These are phyloP conservation scores for Pythium catenulatum DNA, from an alignment of 352 stramenopile genomes.

Conservation along the genomic window DNA sequence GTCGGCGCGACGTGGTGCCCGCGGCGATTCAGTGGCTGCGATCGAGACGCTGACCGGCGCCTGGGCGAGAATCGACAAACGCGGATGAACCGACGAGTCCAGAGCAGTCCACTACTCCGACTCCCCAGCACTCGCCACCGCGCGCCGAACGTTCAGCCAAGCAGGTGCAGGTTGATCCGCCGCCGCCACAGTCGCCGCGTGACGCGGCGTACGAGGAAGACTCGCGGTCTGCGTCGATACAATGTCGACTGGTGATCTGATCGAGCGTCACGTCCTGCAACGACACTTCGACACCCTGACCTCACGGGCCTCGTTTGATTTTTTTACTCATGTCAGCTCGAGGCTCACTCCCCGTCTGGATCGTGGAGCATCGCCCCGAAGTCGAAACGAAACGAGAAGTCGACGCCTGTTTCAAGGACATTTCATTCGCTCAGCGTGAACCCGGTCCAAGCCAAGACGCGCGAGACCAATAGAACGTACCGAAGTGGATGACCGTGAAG, in stretches of 20 bases:
- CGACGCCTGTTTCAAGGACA: not conserved
- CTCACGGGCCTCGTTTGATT: not conserved
- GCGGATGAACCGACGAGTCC: no score
- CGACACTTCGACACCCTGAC: slow-evolving; percentile 11
- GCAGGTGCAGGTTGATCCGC: no score
- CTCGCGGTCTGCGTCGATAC: no score
- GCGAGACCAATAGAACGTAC: not conserved
- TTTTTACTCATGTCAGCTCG: no score
- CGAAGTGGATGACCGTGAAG: slow-evolving; percentile 32
- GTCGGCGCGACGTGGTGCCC: not conserved
- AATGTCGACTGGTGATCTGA: not conserved
- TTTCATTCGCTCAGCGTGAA: not conserved
- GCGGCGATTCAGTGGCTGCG: not conserved
- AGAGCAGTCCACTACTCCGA: no score
- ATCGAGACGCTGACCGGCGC: no score
- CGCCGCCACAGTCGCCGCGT: no score
- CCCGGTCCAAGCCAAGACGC: not conserved
- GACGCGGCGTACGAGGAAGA: no score
- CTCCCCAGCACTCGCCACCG: no score
- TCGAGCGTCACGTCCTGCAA: not conserved
- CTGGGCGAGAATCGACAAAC: no score
- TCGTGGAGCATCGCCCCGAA: slow-evolving; percentile 14
- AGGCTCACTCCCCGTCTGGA: no score
- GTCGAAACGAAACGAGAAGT: slow-evolving; percentile 56
- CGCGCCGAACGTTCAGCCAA: no score